Percentiles rank a stretch among this genome's conserved stretches.
Conservation (phyloP, 306 rosid species). For the Betula pendula region DNA sequence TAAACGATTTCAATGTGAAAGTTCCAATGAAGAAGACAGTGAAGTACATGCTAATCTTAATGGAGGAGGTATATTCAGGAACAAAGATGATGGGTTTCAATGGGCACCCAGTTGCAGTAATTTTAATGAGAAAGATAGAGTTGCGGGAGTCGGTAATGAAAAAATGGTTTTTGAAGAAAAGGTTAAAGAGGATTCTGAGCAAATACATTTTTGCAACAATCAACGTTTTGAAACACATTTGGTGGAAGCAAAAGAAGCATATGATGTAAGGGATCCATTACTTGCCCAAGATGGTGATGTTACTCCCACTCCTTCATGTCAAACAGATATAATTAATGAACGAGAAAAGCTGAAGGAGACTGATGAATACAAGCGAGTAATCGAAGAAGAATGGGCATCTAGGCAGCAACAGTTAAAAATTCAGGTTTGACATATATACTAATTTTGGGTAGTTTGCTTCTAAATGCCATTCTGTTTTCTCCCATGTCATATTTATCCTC, state of each 20-base stretch:
- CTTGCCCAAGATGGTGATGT: constrained; percentile 30
- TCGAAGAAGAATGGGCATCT: constrained; percentile 85
- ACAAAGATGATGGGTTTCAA: constrained; percentile 4
- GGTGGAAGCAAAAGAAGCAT: constrained; percentile 20
- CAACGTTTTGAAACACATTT: constrained; percentile 3
- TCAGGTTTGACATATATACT: constrained; percentile 60
- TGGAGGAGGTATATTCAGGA: neutral
- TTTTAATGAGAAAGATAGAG: neutral
- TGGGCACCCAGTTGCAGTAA: constrained; percentile 4
- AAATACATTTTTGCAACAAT: constrained; percentile 2
- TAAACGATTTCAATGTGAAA: neutral
- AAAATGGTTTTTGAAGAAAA: constrained; percentile 21
- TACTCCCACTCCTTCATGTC: constrained; percentile 16
- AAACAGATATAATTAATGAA: constrained; percentile 50
- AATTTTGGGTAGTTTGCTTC: constrained; percentile 8
- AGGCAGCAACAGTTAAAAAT: constrained; percentile 73
- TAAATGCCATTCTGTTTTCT: neutral
- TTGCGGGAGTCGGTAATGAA: constrained; percentile 1
- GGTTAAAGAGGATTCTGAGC: constrained; percentile 21
- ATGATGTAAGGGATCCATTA: constrained; percentile 14
- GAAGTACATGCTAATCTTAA: neutral
- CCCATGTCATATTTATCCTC: neutral
- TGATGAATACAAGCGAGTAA: constrained; percentile 76
- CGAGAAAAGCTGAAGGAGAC: constrained; percentile 87
- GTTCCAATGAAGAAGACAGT: neutral